Evolutionary conservation across 169 alveolate species (phyloP).

Genomic region (Besnoitia besnoiti): DNA sequence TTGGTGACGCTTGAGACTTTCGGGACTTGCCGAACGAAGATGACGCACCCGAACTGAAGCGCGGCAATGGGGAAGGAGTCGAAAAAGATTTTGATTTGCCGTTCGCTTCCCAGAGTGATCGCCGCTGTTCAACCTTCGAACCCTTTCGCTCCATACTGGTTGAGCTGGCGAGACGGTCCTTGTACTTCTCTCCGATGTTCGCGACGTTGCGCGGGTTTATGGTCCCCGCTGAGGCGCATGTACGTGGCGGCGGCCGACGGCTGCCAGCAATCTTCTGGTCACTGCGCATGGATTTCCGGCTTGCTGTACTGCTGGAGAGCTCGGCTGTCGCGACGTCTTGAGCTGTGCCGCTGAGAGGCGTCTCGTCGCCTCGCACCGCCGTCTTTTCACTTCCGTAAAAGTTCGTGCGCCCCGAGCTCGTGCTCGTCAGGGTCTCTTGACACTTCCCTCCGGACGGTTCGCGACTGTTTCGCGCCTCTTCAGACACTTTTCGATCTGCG

Average conservation of each 20-base stretch:
- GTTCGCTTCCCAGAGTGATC: constrained; percentile 10
- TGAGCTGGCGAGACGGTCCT: not conserved
- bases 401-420: not conserved
- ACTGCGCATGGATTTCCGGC: not conserved
- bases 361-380: not conserved
- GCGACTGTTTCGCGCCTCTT: not conserved
- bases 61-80: not conserved
- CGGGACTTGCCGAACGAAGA: not conserved
- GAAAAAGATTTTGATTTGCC: not conserved
- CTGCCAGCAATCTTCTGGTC: constrained; percentile 16
- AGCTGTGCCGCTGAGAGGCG: not conserved
- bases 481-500: not conserved
- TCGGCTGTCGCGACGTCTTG: not conserved
- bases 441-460: not conserved
- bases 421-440: not conserved
- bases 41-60: not conserved
- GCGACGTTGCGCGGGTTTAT: constrained; percentile 24
- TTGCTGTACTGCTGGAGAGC: not conserved
- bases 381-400: not conserved
- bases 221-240: not conserved
- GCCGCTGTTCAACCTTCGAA: not conserved
- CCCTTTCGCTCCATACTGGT: not conserved
- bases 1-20: not conserved
- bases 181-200: not conserved
- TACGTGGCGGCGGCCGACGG: constrained; percentile 14